Evolutionary conservation across 805 yeast species (phyloP).

Genomic region (Saccharomycopsis fermentans): DNA sequence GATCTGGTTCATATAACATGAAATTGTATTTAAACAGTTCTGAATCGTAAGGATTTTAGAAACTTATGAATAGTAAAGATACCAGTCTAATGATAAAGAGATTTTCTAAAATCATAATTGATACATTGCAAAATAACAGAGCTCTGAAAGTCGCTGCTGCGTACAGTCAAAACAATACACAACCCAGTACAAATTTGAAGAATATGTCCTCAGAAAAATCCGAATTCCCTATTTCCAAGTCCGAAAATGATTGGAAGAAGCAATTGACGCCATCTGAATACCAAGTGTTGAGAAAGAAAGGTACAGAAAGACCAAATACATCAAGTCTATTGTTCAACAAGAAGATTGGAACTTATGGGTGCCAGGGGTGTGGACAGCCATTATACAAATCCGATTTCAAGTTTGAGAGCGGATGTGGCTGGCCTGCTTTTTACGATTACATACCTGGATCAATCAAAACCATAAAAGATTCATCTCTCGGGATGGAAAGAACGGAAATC

Average conservation of each 20-base stretch:
- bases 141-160: neutral
- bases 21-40: too few species aligned
- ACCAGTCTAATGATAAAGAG: neutral
- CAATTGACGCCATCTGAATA: constrained; percentile 67
- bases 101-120: neutral
- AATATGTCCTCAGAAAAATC: neutral
- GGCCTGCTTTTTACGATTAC: constrained; percentile 96
- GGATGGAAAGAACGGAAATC: constrained; percentile 86
- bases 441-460: constrained; percentile 67
- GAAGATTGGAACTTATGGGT: constrained; percentile 55
- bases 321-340: constrained; percentile 33
- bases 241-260: constrained; percentile 71
- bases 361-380: constrained; percentile 82
- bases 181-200: neutral
- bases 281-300: constrained; percentile 54
- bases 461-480: constrained; percentile 49
- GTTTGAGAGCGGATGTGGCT: constrained; percentile 88
- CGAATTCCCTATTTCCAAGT: constrained; percentile 20
- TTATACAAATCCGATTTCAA: constrained; percentile 71
- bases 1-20: too few species aligned
- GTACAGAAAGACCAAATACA: constrained; percentile 37
- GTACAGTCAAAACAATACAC: neutral
- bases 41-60: too few species aligned
- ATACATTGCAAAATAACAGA: neutral
- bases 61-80: too few species aligned